Conservation (phyloP, 345 rosid species). For the Salix viminalis region DNA sequence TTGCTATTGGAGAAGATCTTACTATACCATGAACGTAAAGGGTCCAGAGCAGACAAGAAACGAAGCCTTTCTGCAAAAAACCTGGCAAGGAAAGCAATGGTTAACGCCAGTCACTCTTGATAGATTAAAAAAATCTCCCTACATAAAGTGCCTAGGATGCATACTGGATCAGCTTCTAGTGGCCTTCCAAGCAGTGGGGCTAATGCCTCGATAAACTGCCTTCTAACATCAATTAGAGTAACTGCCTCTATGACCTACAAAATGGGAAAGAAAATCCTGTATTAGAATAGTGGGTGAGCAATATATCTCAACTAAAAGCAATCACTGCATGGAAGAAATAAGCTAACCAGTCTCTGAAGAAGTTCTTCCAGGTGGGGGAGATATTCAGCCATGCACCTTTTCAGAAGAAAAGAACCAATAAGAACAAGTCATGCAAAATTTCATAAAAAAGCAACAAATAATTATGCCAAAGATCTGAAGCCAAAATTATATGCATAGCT, state of each 20-base stretch:
- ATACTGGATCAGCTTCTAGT: conserved; percentile 84
- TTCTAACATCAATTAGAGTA: conserved; percentile 55
- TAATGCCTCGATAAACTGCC: conserved; percentile 74
- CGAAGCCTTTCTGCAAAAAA: conserved; percentile 70
- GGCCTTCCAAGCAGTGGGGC: conserved; percentile 73
- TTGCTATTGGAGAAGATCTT: not conserved
- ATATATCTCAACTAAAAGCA: conserved; percentile 8
- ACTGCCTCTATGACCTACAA: conserved; percentile 70
- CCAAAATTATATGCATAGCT: conserved; percentile 19
- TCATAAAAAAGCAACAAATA: not conserved
- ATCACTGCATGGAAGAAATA: not conserved
- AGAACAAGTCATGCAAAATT: not conserved
- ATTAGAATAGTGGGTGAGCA: not conserved
- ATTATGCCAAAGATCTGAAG: not conserved
- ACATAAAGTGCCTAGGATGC: conserved; percentile 20
- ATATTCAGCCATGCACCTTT: conserved; percentile 98
- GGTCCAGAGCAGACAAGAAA: conserved; percentile 67
- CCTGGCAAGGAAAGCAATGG: conserved; percentile 42
- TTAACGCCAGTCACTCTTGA: conserved; percentile 11
- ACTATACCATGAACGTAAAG: conserved; percentile 68
- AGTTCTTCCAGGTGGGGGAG: conserved; percentile 91
- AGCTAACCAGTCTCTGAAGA: conserved; percentile 73
- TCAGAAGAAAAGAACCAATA: conserved; percentile 16
- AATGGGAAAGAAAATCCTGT: conserved; percentile 12
- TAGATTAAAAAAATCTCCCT: not conserved